Percentiles rank a stretch among this genome's conserved stretches.
Evolutionary conservation across 257 asterid species (phyloP).

Genomic region (Nicotiana noctiflora): DNA sequence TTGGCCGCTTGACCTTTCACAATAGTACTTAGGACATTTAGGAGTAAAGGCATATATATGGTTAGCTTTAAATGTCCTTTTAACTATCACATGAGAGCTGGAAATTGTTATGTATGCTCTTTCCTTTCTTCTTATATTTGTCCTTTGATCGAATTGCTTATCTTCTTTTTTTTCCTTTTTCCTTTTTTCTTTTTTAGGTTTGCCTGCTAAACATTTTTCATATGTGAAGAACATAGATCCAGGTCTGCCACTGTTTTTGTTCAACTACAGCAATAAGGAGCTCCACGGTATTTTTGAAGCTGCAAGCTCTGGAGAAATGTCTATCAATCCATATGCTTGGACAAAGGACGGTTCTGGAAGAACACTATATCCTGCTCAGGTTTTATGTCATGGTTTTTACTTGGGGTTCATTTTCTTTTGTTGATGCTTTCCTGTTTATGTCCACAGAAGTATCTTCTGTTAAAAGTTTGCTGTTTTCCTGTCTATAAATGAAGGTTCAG

Average conservation of each 20-base stretch:
- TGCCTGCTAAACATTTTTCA: slow-evolving; percentile 51
- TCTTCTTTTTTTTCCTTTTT: not conserved
- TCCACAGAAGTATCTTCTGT: not conserved
- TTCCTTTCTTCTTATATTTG: not conserved
- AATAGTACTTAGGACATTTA: not conserved
- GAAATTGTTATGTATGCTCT: not conserved
- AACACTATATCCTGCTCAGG: slow-evolving; percentile 83
- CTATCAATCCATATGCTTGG: slow-evolving; percentile 41
- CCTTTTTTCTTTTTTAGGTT: slow-evolving; percentile 34
- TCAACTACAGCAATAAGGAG: slow-evolving; percentile 52
- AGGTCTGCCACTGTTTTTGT: slow-evolving; percentile 74
- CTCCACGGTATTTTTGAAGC: slow-evolving; percentile 81
- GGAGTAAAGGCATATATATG: not conserved
- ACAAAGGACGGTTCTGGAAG: slow-evolving; percentile 50
- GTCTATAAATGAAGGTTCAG: slow-evolving; percentile 40
- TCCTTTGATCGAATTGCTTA: not conserved
- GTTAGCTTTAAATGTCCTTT: not conserved
- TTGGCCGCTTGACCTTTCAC: too few species aligned
- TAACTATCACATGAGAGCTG: not conserved
- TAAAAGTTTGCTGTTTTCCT: slow-evolving; percentile 14
- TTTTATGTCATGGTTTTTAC: slow-evolving; percentile 21
- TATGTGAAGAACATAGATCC: slow-evolving; percentile 67
- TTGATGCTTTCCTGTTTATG: not conserved
- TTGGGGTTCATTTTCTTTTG: slow-evolving; percentile 5
- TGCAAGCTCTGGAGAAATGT: slow-evolving; percentile 61